phyloP scores from a whole-genome alignment of 192 early-diverging fungal genomes.

The Entophlyctis luteolus region DNA sequence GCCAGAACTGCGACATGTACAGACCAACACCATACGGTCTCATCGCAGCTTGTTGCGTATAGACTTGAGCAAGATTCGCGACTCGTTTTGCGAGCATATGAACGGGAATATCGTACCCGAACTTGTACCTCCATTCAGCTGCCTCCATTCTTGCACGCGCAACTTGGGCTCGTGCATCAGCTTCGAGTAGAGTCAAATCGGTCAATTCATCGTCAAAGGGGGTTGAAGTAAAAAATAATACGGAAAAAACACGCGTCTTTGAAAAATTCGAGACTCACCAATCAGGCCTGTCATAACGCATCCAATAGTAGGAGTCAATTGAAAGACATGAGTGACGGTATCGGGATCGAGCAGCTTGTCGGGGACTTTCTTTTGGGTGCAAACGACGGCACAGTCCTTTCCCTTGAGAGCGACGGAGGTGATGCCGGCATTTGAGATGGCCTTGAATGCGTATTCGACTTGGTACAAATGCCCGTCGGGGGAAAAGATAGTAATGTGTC shows the following conservation, averaged over 20 bases:
- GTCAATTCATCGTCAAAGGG: too few relatives aligned
- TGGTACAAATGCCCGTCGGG: constrained; percentile 99
- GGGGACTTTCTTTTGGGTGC: constrained; percentile 96
- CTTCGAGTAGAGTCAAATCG: too few relatives aligned
- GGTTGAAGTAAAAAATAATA: too few relatives aligned
- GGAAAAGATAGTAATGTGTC: constrained; percentile 99
- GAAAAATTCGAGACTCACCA: constrained; percentile 58
- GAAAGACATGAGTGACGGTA: constrained; percentile 89
- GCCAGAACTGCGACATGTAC: constrained; percentile 30
- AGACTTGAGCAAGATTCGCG: constrained; percentile 98
- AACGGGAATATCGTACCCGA: constrained; percentile 93
- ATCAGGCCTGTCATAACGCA: constrained; percentile 98
- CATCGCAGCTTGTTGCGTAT: constrained; percentile 99
- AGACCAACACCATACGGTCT: constrained; percentile 91
- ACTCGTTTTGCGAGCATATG: constrained; percentile 97
- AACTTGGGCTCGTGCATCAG: constrained; percentile 92
- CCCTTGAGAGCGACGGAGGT: constrained; percentile 96
- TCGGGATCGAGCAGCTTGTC: constrained; percentile 95
- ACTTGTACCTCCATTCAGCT: constrained; percentile 98
- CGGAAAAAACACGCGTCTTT: too few relatives aligned
- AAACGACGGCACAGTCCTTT: constrained; percentile 89
- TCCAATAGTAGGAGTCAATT: constrained; percentile 87
- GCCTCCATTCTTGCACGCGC: constrained; percentile 90
- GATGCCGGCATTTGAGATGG: constrained; percentile 94
- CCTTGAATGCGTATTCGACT: constrained; percentile 99